Base-by-base conservation (phyloP, 2,329 filamentous ascomycete genomes). In the Phaeosphaeriaceae sp. region DNA sequence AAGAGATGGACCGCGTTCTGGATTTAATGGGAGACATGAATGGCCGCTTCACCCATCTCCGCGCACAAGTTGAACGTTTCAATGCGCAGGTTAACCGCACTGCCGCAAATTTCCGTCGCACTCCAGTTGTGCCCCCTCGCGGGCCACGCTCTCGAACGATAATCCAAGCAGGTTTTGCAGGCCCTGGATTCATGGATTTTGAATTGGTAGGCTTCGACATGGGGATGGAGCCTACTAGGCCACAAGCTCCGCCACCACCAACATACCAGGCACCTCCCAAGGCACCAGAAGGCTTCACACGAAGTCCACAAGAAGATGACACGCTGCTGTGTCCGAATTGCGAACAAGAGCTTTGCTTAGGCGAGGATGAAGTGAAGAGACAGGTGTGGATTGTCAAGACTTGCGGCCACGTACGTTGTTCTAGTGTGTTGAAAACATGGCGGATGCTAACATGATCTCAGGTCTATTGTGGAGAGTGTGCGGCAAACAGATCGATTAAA, bases 311-410 rank as follows among this genome's bases (percentile, higher is more conserved):
- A 32, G 87, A 90, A 29, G 85, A 90, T 13, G 83, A 89, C 30
- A 79, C 89, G 0, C 81, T 93, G 2, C 81, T 96, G 1, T 99
- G 94, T 69, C 90, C 93, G 0, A 90, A 90, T 50, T 99, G 94
- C 63, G 87, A 88, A 15, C 83, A 89, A 50, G 93, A 97, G 74
- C 77, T 99, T 13, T 88, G 90, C 5, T 85, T 87, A 42, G 89
- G 92, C 12, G 85, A 85, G 0, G 79, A 81, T 17, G 78, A 82
- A 21, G 69, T 78, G 28, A 92, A 96, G 73, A 87, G 90, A 67
- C 89, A 96, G 64, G 93, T 97, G 54, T 97, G 92, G 92, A 88
- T 94, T 1, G 81, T 94, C 29, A 96, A 92, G 74, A 82, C 82
- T 42, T 99, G 94, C 71, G 94, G 94, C 57, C 94, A 99, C 77